Evolutionary conservation across 2,329 filamentous ascomycete species (phyloP), one percentile per base, ranked within the genome.

Genomic region (Aspergillus caelatus): DNA sequence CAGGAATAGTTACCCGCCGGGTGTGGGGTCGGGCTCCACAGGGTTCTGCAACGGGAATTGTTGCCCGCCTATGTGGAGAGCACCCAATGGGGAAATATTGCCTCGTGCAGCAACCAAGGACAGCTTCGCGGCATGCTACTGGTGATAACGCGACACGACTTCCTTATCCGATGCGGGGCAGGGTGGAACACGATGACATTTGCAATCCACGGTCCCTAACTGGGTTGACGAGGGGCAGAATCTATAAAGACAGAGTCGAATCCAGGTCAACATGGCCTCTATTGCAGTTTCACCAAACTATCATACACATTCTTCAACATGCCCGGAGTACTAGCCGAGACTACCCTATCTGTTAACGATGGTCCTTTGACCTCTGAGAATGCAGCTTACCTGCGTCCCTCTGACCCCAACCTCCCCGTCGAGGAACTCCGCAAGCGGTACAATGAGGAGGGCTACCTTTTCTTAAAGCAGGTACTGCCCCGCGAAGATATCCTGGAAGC

Each of bases 401-500:
- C 84, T 0, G 74, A 77, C 9, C 79, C 80, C 1, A 70, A 74
- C 34, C 75, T 81, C 12, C 82, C 84, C 0, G 62, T 86, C 10
- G 78, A 83, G 43, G 82, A 84, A 48, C 76, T 86, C 1, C 79
- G 79, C n/a, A 68, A 71, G 5, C 80, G 82, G 34, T 84, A 80
- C 68, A 65, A 79, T 7, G 71, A 80, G 63, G 81, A 88, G 53
- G 85, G 85, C 26, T 87, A 88, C 66, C 71, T 88, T 32, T 84
- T 85, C 60, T 60, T 88, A 2, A 88, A 87, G 66, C 80, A 81
- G 0, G 71, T 88, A 0, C 73, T 88, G 2, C 85, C 85, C 0
- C 81, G 82, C 3, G 72, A 77, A 2, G 84, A 87, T 59, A 84
- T 88, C 1, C 77, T 87, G 10, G 76, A 78, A 41, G 81, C 83